Evolutionary conservation across 31 red algal genomes (phyloP), one percentile per base, ranked within the genome.

Genomic region (Endocladia muricata): DNA sequence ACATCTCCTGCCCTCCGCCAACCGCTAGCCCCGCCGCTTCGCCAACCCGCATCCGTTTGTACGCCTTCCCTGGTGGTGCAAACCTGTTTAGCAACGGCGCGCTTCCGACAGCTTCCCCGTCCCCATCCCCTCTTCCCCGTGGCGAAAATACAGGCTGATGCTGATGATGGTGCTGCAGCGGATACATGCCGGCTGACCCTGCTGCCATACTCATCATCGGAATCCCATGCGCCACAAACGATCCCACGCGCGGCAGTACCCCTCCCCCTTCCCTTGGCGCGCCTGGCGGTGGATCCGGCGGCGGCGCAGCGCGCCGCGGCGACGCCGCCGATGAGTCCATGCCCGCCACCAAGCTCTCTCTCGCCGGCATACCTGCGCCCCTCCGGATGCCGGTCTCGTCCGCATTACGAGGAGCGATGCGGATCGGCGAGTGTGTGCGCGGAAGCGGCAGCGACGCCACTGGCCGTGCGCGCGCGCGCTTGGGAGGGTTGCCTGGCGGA

Each of bases 141-240:
- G 62, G 31, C 3, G 4, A n/a, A 4, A 4, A 35, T 37, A 35
- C 31, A 22, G 33, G 62, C 21, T 37, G 33, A 34, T 37, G 21
- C 25, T 4, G 62, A 4, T 22, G 23, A 67, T 67, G 62, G 4
- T 22, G 62, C 33, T 67, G 62, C 9, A 67, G 62, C 4, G 62
- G 62, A 37, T 67, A 67, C 33, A 67, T 67, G 23, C 62, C n/a
- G n/a, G n/a, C n/a, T n/a, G n/a, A n/a, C n/a, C n/a, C n/a, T n/a
- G n/a, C 22, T 11, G 62, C 62, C 25, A 67, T 67, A 33, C 38
- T 67, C 23, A 37, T 67, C n/a, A 37, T n/a, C 62, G 62, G 62
- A 17, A 67, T 33, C 33, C 33, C 22, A 37, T n/a, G 19, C 31
- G 62, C 31, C 25, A 7, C 29, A 67, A 3, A 32, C 25, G 29